Base-by-base conservation (phyloP, 306 rosid genomes). In the Rosa multiflora region DNA sequence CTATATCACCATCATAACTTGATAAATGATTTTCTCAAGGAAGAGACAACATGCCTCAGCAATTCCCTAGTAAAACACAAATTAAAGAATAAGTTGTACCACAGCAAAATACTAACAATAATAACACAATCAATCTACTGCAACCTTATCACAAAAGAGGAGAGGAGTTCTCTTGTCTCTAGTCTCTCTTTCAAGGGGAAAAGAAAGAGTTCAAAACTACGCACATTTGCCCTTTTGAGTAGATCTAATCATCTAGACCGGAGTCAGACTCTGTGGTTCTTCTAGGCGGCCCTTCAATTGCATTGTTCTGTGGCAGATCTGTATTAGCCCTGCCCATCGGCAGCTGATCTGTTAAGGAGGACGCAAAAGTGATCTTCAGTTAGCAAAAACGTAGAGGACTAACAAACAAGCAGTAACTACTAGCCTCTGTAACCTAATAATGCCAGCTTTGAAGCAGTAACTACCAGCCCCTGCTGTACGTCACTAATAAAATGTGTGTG, bases 211-310 rank as follows among this genome's bases (percentile, higher is more conserved):
- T 61, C 67, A 70, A 4, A 43, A 43, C 26, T 67, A 48, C 35
- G 64, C 66, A 74, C 10, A 12, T 15, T 58, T 23, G 15, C 58
- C 26, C 1, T 21, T 11, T 13, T 20, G 10, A 26, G 2, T 6
- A 23, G 42, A 26, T 4, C 55, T 73, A 72, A 63, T 78, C 80
- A 55, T 44, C 81, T 17, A 72, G 79, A 74, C 85, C 88, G 35
- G 93, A 77, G 73, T 81, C 92, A 1, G 82, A 26, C 59, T 77
- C 86, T 5, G 89, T 49, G 67, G 69, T 55, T 43, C 74, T 44
- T 9, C 79, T 80, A 21, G 78, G 15, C 26, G 76, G 85, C 37
- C 79, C 90, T 76, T 90, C 97, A 20, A 88, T 80, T 52, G 86
- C 82, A 72, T 77, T 48, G 70, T 3, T 80, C 39, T 23, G 63